Base-by-base conservation (phyloP, 129 eudicot species). In the Heracleum sosnowskyi region DNA sequence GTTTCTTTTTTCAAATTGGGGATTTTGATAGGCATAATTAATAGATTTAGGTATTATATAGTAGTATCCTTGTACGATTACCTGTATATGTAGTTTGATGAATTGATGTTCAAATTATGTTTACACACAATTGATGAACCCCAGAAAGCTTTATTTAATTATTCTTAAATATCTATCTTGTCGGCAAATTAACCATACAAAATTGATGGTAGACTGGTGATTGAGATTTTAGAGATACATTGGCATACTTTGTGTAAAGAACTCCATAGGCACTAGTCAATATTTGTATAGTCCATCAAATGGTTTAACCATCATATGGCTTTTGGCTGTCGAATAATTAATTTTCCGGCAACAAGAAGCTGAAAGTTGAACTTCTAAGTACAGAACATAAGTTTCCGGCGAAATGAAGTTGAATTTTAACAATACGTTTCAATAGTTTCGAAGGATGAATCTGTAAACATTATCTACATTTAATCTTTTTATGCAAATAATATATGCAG, bases 1-100 rank as follows among this genome's bases (percentile, higher is more conserved):
- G 18, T 69, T 49, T 39, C n/a, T n/a, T n/a, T 71, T 76, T 8
- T 22, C 12, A 44, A 46, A 46, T 76, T 70, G 78, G 81, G 78
- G 74, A 82, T 68, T 70, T 64, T 76, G 77, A 63, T 69, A 66
- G 57, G 33, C 42, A 28, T n/a, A 15, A 11, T 16, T 29, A 17
- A 18, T 47, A 34, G 17, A 51, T 42, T 63, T 64, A 64, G 80
- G 44, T 42, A 41, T 37, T 28, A 11, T 26, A 28, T 63, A 11
- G 15, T 11, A 28, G 5, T 64, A 12, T 64, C 31, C 31, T 60
- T 60, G 16, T 11, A n/a, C 26, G 16, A 26, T 60, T 13, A 31
- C 7, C 71, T 29, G 24, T 16, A 31, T 66, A 1, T 44, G 47
- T 41, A 10, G 45, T 44, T 37, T 66, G 36, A 11, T 29, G 17